Conservation (phyloP, 352 stramenopile genomes). For the Discostella stelligera region DNA sequence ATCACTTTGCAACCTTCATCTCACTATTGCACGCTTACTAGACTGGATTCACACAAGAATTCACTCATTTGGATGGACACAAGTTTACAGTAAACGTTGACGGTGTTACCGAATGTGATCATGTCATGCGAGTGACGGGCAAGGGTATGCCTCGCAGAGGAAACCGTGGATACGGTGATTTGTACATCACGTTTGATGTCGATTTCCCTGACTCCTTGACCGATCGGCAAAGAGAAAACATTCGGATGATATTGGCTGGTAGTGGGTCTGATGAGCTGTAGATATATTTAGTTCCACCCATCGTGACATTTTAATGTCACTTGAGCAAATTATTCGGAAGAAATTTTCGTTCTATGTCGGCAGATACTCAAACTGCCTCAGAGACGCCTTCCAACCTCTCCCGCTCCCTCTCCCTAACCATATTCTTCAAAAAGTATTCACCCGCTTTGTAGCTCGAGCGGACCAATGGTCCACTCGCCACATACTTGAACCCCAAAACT, state of each 20-base stretch:
- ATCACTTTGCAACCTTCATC: constrained; percentile 11
- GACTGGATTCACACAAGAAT: constrained; percentile 88
- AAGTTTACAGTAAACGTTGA: constrained; percentile 87
- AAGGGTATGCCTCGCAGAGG: constrained; percentile 95
- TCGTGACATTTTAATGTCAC: too few species aligned
- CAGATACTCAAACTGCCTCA: not conserved
- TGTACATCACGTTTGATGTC: constrained; percentile 95
- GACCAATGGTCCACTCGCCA: constrained; percentile 97
- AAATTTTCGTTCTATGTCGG: too few species aligned
- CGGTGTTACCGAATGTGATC: constrained; percentile 88
- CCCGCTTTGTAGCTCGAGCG: constrained; percentile 98
- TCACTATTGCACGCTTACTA: constrained; percentile 10
- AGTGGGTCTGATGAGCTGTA: constrained; percentile 25
- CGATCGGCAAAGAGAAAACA: constrained; percentile 86
- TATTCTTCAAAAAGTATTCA: constrained; percentile 98
- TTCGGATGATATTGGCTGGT: constrained; percentile 66
- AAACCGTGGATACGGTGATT: constrained; percentile 87
- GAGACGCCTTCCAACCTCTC: not conserved
- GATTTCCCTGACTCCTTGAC: constrained; percentile 90
- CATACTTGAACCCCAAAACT: constrained; percentile 98
- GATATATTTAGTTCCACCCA: not conserved
- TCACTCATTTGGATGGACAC: constrained; percentile 92
- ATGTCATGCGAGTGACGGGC: constrained; percentile 87
- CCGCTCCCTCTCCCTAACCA: constrained; percentile 82
- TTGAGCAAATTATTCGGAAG: not conserved